Percentiles rank a stretch among this genome's conserved stretches.
phyloP scores from a whole-genome alignment of 352 stramenopile species.

The Paralagenidium karlingii region DNA sequence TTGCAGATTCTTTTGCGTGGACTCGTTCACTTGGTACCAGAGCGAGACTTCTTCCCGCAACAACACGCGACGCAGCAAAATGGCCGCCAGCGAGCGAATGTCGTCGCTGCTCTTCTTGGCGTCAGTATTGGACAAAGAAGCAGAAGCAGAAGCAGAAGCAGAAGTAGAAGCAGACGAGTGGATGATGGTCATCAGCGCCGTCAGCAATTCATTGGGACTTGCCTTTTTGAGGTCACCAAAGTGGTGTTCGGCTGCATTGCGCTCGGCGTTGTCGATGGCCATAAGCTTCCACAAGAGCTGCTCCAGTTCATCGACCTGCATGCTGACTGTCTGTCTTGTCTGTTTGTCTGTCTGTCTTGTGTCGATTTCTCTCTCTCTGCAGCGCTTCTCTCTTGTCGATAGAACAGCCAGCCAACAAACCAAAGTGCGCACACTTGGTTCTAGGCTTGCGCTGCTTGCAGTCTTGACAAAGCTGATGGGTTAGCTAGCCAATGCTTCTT shows the following conservation, averaged over 20 bases:
- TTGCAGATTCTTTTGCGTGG: conserved; percentile 37
- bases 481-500: too few relatives aligned
- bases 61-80: conserved; percentile 63
- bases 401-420: too few relatives aligned
- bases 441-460: too few relatives aligned
- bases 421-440: too few relatives aligned
- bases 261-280: conserved; percentile 51
- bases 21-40: conserved; percentile 41
- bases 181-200: too few relatives aligned
- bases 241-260: conserved; percentile 44
- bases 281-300: conserved; percentile 59
- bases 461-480: too few relatives aligned
- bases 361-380: too few relatives aligned
- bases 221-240: conserved; percentile 53
- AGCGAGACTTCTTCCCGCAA: conserved; percentile 66
- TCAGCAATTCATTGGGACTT: too few relatives aligned
- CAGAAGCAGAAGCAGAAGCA: conserved; percentile 6
- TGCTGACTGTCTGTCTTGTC: too few relatives aligned
- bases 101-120: too few relatives aligned
- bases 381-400: too few relatives aligned
- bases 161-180: conserved; percentile 32
- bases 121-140: conserved; percentile 9
- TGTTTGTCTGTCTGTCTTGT: too few relatives aligned
- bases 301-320: conserved; percentile 41
- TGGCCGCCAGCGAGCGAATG: conserved; percentile 52